A percentile compares a stretch with the other conserved stretches of the same genome.
These are phyloP conservation scores for Kurtzmaniella quercitrusa DNA, from an alignment of 1,139 yeast genomes.

Conservation along the genomic window DNA sequence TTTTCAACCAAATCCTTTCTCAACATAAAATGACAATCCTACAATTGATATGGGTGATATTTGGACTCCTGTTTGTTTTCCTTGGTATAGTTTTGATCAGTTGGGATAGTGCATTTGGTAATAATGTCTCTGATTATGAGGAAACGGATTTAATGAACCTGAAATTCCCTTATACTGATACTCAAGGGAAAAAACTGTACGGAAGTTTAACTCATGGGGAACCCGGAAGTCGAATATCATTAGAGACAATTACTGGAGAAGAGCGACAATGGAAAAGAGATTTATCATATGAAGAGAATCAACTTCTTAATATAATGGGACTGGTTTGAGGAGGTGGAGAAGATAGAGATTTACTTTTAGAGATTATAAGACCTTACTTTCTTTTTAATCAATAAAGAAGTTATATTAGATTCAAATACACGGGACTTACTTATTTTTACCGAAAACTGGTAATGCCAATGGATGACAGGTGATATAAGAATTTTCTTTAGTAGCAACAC, in stretches of 20 bases:
- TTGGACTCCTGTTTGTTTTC: conserved; percentile 37
- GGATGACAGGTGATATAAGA: conserved; percentile 40
- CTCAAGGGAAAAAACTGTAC: background rate
- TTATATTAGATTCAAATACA: background rate
- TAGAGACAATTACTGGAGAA: background rate
- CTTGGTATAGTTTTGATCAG: conserved; percentile 40
- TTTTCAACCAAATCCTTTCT: conserved; percentile 38
- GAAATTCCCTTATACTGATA: conserved; percentile 19
- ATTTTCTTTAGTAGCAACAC: conserved; percentile 62
- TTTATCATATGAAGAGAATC: conserved; percentile 19
- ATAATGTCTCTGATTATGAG: conserved; percentile 10
- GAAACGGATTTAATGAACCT: conserved; percentile 17
- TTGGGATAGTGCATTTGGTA: conserved; percentile 40
- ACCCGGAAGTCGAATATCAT: conserved; percentile 2
- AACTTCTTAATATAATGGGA: conserved; percentile 9
- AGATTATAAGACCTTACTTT: too few species aligned
- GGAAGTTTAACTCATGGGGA: background rate
- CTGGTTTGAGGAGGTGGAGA: background rate
- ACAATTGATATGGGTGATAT: conserved; percentile 32
- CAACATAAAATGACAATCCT: conserved; percentile 24
- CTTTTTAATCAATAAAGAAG: background rate
- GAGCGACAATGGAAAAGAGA: conserved; percentile 7
- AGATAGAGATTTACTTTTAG: background rate
- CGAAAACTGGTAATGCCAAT: conserved; percentile 10
- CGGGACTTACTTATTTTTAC: conserved; percentile 1